Percentiles rank a stretch among this genome's conserved stretches.
phyloP scores from a whole-genome alignment of 2,329 filamentous ascomycete genomes.

The Fusarium sterilihyphosum region DNA sequence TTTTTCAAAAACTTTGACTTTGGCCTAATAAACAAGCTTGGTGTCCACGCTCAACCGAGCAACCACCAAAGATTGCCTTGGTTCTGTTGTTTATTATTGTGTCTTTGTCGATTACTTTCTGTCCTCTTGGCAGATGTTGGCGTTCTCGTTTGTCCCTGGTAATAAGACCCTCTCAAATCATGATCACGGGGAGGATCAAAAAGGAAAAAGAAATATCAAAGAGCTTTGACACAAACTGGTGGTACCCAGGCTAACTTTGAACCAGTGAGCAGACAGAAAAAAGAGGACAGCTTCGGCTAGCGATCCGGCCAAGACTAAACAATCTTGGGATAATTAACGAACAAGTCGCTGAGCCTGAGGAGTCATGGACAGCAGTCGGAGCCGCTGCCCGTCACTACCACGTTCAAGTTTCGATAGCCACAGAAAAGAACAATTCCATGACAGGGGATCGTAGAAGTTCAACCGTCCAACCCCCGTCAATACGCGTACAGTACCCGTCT shows the following conservation, averaged over 20 bases:
- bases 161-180: conserved; percentile 19
- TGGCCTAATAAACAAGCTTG: conserved; percentile 25
- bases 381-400: conserved; percentile 17
- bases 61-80: conserved; percentile 5
- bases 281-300: conserved; percentile 20
- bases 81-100: conserved; percentile 1
- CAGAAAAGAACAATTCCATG: conserved; percentile 46
- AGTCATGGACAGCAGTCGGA: conserved; percentile 27
- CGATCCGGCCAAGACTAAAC: conserved; percentile 22
- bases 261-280: conserved; percentile 22
- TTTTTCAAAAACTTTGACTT: conserved; percentile 22
- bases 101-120: conserved; percentile 13
- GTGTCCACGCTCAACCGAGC: conserved; percentile 8
- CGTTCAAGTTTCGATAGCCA: conserved; percentile 22
- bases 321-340: conserved; percentile 10
- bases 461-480: conserved; percentile 22
- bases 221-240: conserved; percentile 12
- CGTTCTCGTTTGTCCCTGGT: conserved; percentile 9
- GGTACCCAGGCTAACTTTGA: conserved; percentile 8
- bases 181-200: conserved; percentile 18
- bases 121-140: conserved; percentile 11
- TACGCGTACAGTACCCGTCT: conserved; percentile 23
- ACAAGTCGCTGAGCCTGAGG: conserved; percentile 16
- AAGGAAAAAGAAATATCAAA: conserved; percentile 15
- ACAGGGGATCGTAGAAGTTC: conserved; percentile 30